phyloP scores from a whole-genome alignment of 495 filamentous ascomycete genomes.

The Jackrogersella multiformis region DNA sequence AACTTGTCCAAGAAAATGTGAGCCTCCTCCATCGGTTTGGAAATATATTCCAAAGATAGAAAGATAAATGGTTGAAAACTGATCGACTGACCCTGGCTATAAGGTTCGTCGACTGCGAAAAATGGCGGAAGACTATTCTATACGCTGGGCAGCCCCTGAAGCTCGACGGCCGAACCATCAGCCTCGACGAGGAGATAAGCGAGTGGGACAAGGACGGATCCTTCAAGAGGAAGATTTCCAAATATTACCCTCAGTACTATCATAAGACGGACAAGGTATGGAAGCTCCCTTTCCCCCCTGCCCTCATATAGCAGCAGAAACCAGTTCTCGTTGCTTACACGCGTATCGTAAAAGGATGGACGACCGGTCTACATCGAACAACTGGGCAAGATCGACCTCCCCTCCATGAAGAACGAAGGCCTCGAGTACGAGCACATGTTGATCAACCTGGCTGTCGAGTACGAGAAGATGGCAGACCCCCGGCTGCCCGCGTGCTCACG shows the following conservation, averaged over 20 bases:
- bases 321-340: constrained; percentile 17
- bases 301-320: neutral
- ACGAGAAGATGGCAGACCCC: constrained; percentile 93
- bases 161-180: constrained; percentile 47
- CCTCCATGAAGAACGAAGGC: constrained; percentile 86
- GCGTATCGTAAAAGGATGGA: constrained; percentile 72
- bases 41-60: constrained; percentile 6
- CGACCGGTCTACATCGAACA: constrained; percentile 97
- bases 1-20: constrained; percentile 86
- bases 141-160: constrained; percentile 40
- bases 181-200: constrained; percentile 82
- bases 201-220: constrained; percentile 78
- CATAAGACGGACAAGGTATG: constrained; percentile 97
- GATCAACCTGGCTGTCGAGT: constrained; percentile 93
- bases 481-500: constrained; percentile 94
- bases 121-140: constrained; percentile 81
- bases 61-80: neutral
- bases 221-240: constrained; percentile 86
- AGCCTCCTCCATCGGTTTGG: constrained; percentile 39
- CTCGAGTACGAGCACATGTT: constrained; percentile 93
- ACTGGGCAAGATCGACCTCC: constrained; percentile 90
- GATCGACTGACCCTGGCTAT: constrained; percentile 38
- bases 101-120: constrained; percentile 92
- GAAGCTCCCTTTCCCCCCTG: neutral
- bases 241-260: constrained; percentile 98